Base-by-base conservation (phyloP, 2,329 filamentous ascomycete species). In the Cyanodermella asteris region DNA sequence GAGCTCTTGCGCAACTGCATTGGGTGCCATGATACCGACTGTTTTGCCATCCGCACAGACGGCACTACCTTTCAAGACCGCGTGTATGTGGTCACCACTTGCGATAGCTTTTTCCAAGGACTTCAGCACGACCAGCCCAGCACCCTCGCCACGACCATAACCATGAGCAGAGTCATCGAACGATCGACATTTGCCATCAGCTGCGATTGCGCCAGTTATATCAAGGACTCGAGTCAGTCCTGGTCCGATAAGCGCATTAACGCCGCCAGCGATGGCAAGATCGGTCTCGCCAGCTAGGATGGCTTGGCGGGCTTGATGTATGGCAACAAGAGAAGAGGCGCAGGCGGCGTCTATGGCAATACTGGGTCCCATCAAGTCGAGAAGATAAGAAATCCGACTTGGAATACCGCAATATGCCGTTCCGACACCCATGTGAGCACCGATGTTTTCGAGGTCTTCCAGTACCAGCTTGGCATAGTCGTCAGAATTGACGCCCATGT, bases 381-480 rank as follows among this genome's bases (percentile, higher is more conserved):
- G 39, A 23, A 34, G 28, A 26, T 44, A 33, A 13, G 31, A 34
- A 6, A 49, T 46, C 5, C 45, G 33, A 33, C 47, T 45, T 7
- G 46, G 39, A 5, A 53, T 35, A 4, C 46, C 46, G 23, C 42
- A 45, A 16, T 38, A 43, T 1, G 46, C 44, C 1, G 47, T 53
- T 1, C 50, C 50, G 20, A 51, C 49, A 2, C 46, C 48, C 42
- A 46, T 49, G 38, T 40, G 49, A 1, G 49, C 39, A 12, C 47
- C 44, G 10, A 51, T 38, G 10, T 41, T 38, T 0, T 42, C 39
- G 4, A 50, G 26, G 27, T 53, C 49, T 27, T 51, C 47, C 3
- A 50, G 33, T 3, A 50, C 18, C 3, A 47, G 35, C 20, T 39
- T 39, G 5, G 38, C 39, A 27, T 51, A 51, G 29, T 52, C 49